Base-by-base conservation (phyloP, 2,329 filamentous ascomycete species). In the Talaromyces sp. region DNA sequence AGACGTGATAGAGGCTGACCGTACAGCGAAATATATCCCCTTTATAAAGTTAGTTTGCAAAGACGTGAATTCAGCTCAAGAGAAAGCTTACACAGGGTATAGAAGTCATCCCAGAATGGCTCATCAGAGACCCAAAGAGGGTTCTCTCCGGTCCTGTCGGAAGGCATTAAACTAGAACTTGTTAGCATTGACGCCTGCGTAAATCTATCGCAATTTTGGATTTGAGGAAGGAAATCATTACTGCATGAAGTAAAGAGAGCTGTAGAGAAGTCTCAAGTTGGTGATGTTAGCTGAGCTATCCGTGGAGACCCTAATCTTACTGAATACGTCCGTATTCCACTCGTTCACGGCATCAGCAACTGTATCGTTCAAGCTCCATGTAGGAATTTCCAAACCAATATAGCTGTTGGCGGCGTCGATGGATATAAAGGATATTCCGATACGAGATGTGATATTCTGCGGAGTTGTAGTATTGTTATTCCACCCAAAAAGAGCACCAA, bases 81-180 rank as follows among this genome's bases (percentile, higher is more conserved):
- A 13, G 3, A 78, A 75, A 85, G 66, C 72, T 67, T 39, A 75
- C 73, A 75, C 62, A 75, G 68, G 3, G 89, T 91, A 70, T 90
- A 90, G 16, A 89, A 85, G 63, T 91, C 89, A 67, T 90, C 87
- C 72, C 89, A 91, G 69, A 88, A 90, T 1, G 89, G 88, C 74
- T 91, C 89, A 0, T 72, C 71, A 0, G 86, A 87, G 0, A 79
- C 73, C 89, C 89, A 91, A 0, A 83, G 75, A 0, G 89, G 88
- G 67, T 91, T 91, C 72, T 91, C 89, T 0, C 88, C 88, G 0
- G 88, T 90, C 66, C 87, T 85, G 72, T 91, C 89, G 0, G 87
- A 89, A 0, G 89, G 89, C 66, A 91, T 84, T 9, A 91, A 74
- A 63, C 50, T 54, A 22, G 16, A 54, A 13, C 9, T 33, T 31